A percentile compares a stretch with the other conserved stretches of the same genome.
phyloP scores from a whole-genome alignment of 73 alveolate species.

The Tetrahymena elliotti region DNA sequence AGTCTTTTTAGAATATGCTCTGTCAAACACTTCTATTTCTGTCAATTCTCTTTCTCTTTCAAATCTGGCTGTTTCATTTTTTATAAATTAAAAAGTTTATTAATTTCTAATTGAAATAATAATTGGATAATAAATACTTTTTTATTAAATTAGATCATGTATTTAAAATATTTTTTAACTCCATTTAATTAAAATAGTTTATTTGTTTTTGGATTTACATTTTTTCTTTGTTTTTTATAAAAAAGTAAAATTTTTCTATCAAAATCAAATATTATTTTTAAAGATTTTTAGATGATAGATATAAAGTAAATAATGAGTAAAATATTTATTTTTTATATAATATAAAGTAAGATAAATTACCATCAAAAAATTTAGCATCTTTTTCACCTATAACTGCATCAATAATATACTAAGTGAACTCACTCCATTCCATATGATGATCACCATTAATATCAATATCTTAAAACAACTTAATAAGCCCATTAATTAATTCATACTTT shows the following conservation, averaged over 20 bases:
- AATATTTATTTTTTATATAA: too few species aligned
- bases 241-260: too few species aligned
- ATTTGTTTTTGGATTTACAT: too few species aligned
- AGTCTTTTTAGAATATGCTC: conserved; percentile 57
- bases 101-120: background rate
- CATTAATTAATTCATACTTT: conserved; percentile 88
- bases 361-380: conserved; percentile 43
- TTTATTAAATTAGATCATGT: background rate
- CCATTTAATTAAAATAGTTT: too few species aligned
- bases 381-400: conserved; percentile 91
- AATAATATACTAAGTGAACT: conserved; percentile 89
- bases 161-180: too few species aligned
- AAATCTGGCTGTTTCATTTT: conserved; percentile 10
- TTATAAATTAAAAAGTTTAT: background rate
- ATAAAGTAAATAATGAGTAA: too few species aligned
- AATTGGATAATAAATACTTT: background rate
- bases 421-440: conserved; percentile 95
- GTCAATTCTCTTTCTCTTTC: conserved; percentile 48
- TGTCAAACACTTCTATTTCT: conserved; percentile 59
- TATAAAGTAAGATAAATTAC: background rate
- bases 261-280: too few species aligned
- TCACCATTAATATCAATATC: conserved; percentile 97
- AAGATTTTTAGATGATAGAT: too few species aligned
- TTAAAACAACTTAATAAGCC: conserved; percentile 80
- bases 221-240: too few species aligned